Conservation (phyloP, 805 yeast genomes). For the Jamesozyma gamospora region DNA sequence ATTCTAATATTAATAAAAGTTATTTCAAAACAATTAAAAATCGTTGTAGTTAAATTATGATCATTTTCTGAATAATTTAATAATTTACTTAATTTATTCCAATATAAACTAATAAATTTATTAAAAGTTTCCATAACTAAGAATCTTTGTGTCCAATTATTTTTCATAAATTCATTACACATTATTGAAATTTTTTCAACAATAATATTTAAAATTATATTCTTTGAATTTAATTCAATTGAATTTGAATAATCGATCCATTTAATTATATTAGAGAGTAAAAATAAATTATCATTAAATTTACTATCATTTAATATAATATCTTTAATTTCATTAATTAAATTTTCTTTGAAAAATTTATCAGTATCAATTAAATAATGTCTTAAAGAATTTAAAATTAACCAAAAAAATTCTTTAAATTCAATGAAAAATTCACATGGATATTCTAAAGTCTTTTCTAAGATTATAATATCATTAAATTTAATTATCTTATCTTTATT, state of each 20-base stretch:
- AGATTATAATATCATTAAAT: neutral
- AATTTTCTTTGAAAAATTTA: slow-evolving; percentile 6
- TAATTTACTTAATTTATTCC: slow-evolving; percentile 17
- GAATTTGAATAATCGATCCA: slow-evolving; percentile 20
- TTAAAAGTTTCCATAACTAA: slow-evolving; percentile 22
- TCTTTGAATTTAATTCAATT: slow-evolving; percentile 9
- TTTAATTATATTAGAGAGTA: slow-evolving; percentile 11
- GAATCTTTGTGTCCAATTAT: slow-evolving; percentile 13
- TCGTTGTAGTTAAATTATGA: slow-evolving; percentile 18
- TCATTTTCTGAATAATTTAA: slow-evolving; percentile 21
- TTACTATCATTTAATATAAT: slow-evolving; percentile 17
- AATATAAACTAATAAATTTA: slow-evolving; percentile 18
- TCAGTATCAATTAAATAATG: slow-evolving; percentile 20
- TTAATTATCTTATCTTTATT: neutral
- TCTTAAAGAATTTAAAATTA: slow-evolving; percentile 16
- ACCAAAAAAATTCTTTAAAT: slow-evolving; percentile 12
- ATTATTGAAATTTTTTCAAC: slow-evolving; percentile 13
- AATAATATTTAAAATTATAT: slow-evolving; percentile 15
- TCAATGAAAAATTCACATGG: slow-evolving; percentile 16
- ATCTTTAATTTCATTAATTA: slow-evolving; percentile 9
- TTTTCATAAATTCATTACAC: slow-evolving; percentile 13
- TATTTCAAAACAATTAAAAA: slow-evolving; percentile 19
- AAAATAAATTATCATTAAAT: slow-evolving; percentile 22
- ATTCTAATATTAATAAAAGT: slow-evolving; percentile 35
- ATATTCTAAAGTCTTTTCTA: slow-evolving; percentile 17